phyloP scores from a whole-genome alignment of 108 stramenopile species.

The Licmophora abbreviata region DNA sequence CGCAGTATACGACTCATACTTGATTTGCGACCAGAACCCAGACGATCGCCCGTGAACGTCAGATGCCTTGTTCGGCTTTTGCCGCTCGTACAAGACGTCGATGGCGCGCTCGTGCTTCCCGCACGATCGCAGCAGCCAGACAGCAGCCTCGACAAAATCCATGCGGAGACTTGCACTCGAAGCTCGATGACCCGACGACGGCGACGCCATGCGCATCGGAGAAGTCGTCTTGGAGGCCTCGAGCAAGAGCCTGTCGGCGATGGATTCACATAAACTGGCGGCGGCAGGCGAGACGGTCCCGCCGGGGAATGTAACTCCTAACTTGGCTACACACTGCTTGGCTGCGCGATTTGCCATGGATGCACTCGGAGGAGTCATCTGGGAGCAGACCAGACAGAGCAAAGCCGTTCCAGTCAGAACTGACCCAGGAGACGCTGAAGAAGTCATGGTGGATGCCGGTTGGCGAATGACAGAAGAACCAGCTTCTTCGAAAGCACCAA shows the following conservation, averaged over 20 bases:
- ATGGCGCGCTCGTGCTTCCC: constrained; percentile 77
- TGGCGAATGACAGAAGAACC: neutral
- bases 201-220: no score
- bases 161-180: constrained; percentile 19
- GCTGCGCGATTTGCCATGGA: constrained; percentile 71
- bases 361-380: constrained; percentile 52
- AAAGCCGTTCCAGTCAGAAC: constrained; percentile 65
- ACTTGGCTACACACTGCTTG: constrained; percentile 49
- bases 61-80: constrained; percentile 6
- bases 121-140: constrained; percentile 77
- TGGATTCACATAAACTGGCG: constrained; percentile 47
- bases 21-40: constrained; percentile 80
- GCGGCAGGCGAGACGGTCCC: constrained; percentile 32
- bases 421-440: constrained; percentile 27
- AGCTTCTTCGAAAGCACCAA: constrained; percentile 25
- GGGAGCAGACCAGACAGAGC: constrained; percentile 60
- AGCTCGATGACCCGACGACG: no score
- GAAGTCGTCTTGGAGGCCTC: no score
- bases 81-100: constrained; percentile 44
- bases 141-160: constrained; percentile 76
- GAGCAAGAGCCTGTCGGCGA: constrained; percentile 56
- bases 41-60: neutral
- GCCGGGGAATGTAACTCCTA: constrained; percentile 35
- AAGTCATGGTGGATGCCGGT: neutral
- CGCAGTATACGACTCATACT: constrained; percentile 79